These are phyloP conservation scores for Neurospora sp. DNA, from an alignment of 495 filamentous ascomycete genomes.

Conservation along the genomic window DNA sequence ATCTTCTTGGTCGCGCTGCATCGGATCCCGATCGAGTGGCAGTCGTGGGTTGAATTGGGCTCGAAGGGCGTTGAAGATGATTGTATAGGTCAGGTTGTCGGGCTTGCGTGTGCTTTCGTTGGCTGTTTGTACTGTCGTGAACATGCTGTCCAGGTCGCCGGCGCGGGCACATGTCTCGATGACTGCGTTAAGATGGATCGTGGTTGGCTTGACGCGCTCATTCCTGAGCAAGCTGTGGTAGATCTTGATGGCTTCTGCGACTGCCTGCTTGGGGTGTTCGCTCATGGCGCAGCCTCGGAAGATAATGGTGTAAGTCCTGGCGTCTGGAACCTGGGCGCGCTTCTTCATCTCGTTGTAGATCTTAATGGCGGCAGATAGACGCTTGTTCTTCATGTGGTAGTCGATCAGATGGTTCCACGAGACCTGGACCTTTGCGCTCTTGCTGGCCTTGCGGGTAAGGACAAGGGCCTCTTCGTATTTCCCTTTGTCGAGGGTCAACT, in stretches of 20 bases:
- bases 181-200: slow-evolving; percentile 78
- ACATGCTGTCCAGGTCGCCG: slow-evolving; percentile 62
- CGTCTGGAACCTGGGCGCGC: slow-evolving; percentile 60
- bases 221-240: slow-evolving; percentile 62
- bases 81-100: slow-evolving; percentile 64
- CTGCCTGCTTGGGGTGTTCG: slow-evolving; percentile 37
- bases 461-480: slow-evolving; percentile 52
- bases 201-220: slow-evolving; percentile 50
- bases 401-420: slow-evolving; percentile 84
- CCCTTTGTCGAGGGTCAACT: slow-evolving; percentile 39
- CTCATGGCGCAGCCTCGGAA: slow-evolving; percentile 61
- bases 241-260: slow-evolving; percentile 53
- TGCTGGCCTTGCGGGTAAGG: slow-evolving; percentile 58
- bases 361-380: slow-evolving; percentile 54
- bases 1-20: slow-evolving; percentile 9
- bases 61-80: slow-evolving; percentile 63
- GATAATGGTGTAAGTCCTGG: slow-evolving; percentile 71
- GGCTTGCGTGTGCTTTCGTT: slow-evolving; percentile 50
- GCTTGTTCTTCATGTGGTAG: slow-evolving; percentile 50
- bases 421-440: slow-evolving; percentile 48
- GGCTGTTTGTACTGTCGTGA: slow-evolving; percentile 59
- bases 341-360: slow-evolving; percentile 99
- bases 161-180: slow-evolving; percentile 67
- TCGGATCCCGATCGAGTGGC: neutral
- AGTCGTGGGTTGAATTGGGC: slow-evolving; percentile 16